Conservation (phyloP, 805 yeast genomes). For the Monosporozyma servazzii region DNA sequence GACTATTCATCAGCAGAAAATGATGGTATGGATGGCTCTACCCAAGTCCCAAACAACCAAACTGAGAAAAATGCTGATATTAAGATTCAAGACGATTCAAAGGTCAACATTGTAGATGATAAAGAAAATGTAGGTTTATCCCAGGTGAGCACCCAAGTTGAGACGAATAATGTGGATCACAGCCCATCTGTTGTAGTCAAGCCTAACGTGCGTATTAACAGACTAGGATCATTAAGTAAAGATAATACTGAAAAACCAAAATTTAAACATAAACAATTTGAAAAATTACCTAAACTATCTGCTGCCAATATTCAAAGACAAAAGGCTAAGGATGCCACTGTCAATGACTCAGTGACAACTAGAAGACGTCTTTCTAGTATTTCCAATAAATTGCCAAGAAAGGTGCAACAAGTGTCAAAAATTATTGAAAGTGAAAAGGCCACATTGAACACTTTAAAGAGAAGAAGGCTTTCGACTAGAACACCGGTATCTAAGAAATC, state of each 20-base stretch:
- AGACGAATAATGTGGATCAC: neutral
- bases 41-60: slow-evolving; percentile 1
- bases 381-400: slow-evolving; percentile 10
- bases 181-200: neutral
- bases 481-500: slow-evolving; percentile 18
- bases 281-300: neutral
- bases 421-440: slow-evolving; percentile 20
- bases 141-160: slow-evolving; percentile 5
- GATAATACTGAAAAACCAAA: slow-evolving; percentile 3
- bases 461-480: slow-evolving; percentile 22
- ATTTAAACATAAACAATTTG: slow-evolving; percentile 2
- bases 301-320: neutral
- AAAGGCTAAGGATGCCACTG: neutral
- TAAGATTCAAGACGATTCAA: neutral
- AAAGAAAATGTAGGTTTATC: neutral
- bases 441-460: slow-evolving; percentile 22
- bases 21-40: slow-evolving; percentile 4
- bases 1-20: slow-evolving; percentile 1
- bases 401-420: slow-evolving; percentile 10
- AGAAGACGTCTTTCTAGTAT: slow-evolving; percentile 22
- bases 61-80: neutral
- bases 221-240: slow-evolving; percentile 3
- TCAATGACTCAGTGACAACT: neutral
- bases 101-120: neutral
- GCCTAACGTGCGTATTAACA: neutral